phyloP scores from a whole-genome alignment of 805 yeast species.

The Teunomyces stri region DNA sequence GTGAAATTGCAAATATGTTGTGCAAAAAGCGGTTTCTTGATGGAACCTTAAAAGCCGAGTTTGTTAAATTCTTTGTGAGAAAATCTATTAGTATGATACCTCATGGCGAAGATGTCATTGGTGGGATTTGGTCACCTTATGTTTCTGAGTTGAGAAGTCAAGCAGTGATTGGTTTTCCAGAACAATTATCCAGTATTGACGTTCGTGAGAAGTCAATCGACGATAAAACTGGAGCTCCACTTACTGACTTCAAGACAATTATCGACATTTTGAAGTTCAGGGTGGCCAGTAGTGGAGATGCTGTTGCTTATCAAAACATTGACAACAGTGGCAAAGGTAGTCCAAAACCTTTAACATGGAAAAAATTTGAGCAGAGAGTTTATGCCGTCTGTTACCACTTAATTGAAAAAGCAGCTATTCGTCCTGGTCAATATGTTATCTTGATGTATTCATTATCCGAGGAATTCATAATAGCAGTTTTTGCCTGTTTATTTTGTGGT shows the following conservation, averaged over 20 bases:
- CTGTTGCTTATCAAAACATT: slow-evolving; percentile 62
- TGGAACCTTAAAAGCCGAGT: slow-evolving; percentile 77
- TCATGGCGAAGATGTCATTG: slow-evolving; percentile 70
- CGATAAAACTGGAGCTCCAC: slow-evolving; percentile 68
- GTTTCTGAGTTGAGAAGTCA: slow-evolving; percentile 64
- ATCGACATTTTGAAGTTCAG: slow-evolving; percentile 78
- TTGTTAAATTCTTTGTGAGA: slow-evolving; percentile 72
- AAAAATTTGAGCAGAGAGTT: slow-evolving; percentile 71
- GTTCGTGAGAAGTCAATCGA: slow-evolving; percentile 74
- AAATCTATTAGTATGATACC: slow-evolving; percentile 65
- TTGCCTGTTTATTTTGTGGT: slow-evolving; percentile 85
- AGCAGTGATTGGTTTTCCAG: slow-evolving; percentile 60
- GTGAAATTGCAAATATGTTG: slow-evolving; percentile 89
- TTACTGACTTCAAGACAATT: slow-evolving; percentile 70
- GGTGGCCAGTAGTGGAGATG: slow-evolving; percentile 69
- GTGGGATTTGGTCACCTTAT: slow-evolving; percentile 83
- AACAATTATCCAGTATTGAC: slow-evolving; percentile 81
- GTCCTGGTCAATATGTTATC: slow-evolving; percentile 70
- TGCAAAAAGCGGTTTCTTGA: slow-evolving; percentile 73
- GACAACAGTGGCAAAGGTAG: slow-evolving; percentile 35
- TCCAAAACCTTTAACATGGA: slow-evolving; percentile 59
- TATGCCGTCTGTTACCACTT: slow-evolving; percentile 74
- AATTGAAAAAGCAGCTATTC: slow-evolving; percentile 59
- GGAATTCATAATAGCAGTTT: slow-evolving; percentile 77
- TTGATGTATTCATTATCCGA: slow-evolving; percentile 85